Evolutionary conservation across 495 filamentous ascomycete genomes (phyloP).

Genomic region (Viridothelium virens): DNA sequence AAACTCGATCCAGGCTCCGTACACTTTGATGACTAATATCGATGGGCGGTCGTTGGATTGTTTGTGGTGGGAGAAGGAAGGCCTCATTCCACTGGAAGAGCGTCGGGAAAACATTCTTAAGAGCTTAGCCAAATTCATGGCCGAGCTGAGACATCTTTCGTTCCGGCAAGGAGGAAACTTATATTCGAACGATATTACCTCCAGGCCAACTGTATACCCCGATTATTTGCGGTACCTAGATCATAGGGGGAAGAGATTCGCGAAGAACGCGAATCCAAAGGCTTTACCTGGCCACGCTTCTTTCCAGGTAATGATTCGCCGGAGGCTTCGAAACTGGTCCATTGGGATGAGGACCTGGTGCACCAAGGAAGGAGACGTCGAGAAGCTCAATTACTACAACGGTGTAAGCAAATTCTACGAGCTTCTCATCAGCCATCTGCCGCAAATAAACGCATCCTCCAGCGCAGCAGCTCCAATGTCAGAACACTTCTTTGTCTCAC

Average conservation of each 20-base stretch:
- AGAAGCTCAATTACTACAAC: background rate
- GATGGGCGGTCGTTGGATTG: background rate
- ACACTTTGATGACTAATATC: background rate
- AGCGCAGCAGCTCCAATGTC: background rate
- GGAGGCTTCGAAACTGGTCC: background rate
- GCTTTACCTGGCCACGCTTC: background rate
- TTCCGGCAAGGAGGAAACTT: background rate
- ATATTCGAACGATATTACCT: background rate
- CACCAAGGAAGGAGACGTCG: background rate
- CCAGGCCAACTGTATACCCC: background rate
- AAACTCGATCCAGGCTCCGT: background rate
- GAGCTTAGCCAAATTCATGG: background rate
- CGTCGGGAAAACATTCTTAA: background rate
- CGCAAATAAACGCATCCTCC: background rate
- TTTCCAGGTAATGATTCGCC: background rate
- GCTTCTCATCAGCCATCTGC: background rate
- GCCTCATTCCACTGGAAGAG: background rate
- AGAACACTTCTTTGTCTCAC: background rate
- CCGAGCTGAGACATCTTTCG: background rate
- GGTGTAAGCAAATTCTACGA: background rate
- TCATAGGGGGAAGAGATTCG: background rate
- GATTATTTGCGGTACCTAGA: background rate
- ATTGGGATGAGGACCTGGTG: background rate
- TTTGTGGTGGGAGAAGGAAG: background rate
- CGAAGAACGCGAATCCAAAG: background rate